A percentile compares a stretch with the other conserved stretches of the same genome.
These are phyloP conservation scores for Solanum pinnatisectum DNA, from an alignment of 257 asterid species.

Conservation along the genomic window DNA sequence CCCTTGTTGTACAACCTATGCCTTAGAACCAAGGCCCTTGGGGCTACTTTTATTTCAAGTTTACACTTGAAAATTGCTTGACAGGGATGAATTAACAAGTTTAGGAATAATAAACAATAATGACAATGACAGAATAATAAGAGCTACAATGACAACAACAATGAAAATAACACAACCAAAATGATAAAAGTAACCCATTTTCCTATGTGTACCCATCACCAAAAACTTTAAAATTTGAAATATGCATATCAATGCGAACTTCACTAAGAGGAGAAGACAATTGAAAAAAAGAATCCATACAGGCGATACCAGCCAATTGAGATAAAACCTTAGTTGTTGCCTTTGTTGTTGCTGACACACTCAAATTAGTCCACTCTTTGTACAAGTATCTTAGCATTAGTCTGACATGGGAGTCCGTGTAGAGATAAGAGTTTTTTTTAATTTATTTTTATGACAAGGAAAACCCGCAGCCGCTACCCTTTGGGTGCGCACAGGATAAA, in stretches of 20 bases:
- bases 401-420: neutral
- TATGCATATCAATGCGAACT: neutral
- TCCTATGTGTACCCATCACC: neutral
- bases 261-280: neutral
- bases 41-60: neutral
- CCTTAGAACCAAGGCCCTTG: neutral
- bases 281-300: neutral
- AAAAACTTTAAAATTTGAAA: neutral
- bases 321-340: neutral
- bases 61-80: neutral
- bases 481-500: neutral
- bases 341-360: neutral
- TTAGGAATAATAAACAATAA: neutral
- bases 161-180: neutral
- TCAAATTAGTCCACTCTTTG: neutral
- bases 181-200: neutral
- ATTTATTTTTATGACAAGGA: neutral
- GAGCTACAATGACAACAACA: neutral
- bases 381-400: neutral
- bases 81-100: neutral
- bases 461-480: neutral
- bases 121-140: neutral
- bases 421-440: neutral
- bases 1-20: neutral
- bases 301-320: neutral